phyloP scores from a whole-genome alignment of 2,329 filamentous ascomycete species.

The Phialophora verrucosa region DNA sequence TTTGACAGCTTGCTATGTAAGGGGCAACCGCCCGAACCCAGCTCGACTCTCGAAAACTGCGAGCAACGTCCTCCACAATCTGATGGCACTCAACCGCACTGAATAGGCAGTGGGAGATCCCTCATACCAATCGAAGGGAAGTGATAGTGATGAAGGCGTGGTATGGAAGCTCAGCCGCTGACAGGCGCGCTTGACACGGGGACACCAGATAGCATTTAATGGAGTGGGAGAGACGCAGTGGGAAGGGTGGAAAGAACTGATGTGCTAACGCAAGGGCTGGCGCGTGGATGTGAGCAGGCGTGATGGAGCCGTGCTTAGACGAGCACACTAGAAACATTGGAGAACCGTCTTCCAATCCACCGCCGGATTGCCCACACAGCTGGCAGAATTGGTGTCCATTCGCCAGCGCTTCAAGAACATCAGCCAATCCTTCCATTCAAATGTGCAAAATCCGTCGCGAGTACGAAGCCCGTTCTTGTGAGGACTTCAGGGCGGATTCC shows the following conservation, averaged over 20 bases:
- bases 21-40: not conserved
- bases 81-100: not conserved
- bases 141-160: constrained; percentile 15
- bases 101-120: not conserved
- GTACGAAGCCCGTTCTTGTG: not conserved
- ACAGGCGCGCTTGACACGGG: not conserved
- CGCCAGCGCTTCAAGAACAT: constrained; percentile 6
- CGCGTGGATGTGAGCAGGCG: constrained; percentile 17
- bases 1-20: constrained; percentile 1
- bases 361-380: constrained; percentile 10
- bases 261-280: constrained; percentile 17
- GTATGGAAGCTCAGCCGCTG: constrained; percentile 14
- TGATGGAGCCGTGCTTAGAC: too few species aligned
- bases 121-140: not conserved
- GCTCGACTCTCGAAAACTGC: not conserved
- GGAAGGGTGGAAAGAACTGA: constrained; percentile 5
- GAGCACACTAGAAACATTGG: constrained; percentile 20
- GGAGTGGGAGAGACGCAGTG: not conserved
- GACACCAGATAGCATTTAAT: not conserved
- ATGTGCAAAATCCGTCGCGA: not conserved
- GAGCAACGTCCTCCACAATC: not conserved
- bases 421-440: not conserved
- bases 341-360: constrained; percentile 14
- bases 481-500: not conserved
- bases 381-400: constrained; percentile 1